phyloP scores from a whole-genome alignment of 2,329 filamentous ascomycete genomes.

The Fusarium staphyleae region DNA sequence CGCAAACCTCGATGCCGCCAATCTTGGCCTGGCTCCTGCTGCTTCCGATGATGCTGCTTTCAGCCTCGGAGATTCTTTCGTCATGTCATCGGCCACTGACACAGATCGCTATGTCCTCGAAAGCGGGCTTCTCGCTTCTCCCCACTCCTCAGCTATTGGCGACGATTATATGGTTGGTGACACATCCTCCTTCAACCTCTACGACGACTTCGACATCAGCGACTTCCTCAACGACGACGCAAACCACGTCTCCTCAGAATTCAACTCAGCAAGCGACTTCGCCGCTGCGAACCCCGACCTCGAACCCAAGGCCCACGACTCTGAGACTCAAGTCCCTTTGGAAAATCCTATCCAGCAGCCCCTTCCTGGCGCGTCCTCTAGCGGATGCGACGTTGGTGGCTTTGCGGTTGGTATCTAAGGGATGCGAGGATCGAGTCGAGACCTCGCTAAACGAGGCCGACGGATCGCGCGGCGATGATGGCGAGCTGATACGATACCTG shows the following conservation, averaged over 20 bases:
- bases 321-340: slow-evolving; percentile 67
- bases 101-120: slow-evolving; percentile 80
- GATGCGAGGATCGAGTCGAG: slow-evolving; percentile 56
- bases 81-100: slow-evolving; percentile 71
- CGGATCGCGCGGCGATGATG: slow-evolving; percentile 49
- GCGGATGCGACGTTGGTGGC: slow-evolving; percentile 76
- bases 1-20: slow-evolving; percentile 50
- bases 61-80: slow-evolving; percentile 74
- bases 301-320: slow-evolving; percentile 62
- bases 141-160: slow-evolving; percentile 71
- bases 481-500: slow-evolving; percentile 48
- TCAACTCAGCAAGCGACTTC: slow-evolving; percentile 58
- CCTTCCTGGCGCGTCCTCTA: slow-evolving; percentile 75
- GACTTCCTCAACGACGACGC: slow-evolving; percentile 64
- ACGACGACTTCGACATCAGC: slow-evolving; percentile 59
- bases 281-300: slow-evolving; percentile 60
- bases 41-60: slow-evolving; percentile 67
- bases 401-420: slow-evolving; percentile 74
- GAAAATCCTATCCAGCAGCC: slow-evolving; percentile 76
- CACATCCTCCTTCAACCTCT: slow-evolving; percentile 58
- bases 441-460: slow-evolving; percentile 44
- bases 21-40: slow-evolving; percentile 58
- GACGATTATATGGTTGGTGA: slow-evolving; percentile 72
- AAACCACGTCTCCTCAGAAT: slow-evolving; percentile 54
- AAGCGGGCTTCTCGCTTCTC: slow-evolving; percentile 76